Base-by-base conservation (phyloP, 2,329 filamentous ascomycete species). In the Fusarium tupiense region DNA sequence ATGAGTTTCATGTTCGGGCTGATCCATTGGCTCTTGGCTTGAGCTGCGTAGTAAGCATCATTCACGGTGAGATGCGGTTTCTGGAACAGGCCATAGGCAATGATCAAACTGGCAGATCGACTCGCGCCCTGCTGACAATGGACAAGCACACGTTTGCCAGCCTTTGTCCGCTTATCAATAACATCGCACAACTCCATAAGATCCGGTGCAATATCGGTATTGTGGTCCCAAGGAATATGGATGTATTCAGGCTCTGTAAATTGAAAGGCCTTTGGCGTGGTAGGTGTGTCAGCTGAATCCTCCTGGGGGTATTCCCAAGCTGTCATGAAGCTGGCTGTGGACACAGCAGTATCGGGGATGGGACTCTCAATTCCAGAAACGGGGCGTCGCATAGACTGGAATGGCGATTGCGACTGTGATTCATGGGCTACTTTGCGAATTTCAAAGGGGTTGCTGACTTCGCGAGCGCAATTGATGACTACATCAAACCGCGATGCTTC, bases 1-100 rank as follows among this genome's bases (percentile, higher is more conserved):
- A 97, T 95, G 75, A 97, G 86, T 75, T 94, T 94, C 94, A 97
- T 97, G 82, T 97, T 97, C 1, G 94, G 94, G 67, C 94, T 95
- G 76, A 97, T 96, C 94, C 94, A 97, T 79, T 88, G 91, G 82
- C 94, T 96, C 83, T 93, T 93, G 61, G 90, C 88, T 83, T 97
- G 94, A 6, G 94, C 93, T 6, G 91, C 89, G 80, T 94, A 91
- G 80, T 96, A 96, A 6, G 94, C 93, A 80, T 96, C 93, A 78
- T 96, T 95, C 61, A 96, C 93, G 75, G 88, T 94, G 77, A 94
- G 84, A 11, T 91, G 88, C 4, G 93, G 93, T 69, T 94, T 93
- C 79, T 92, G 92, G 82, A 93, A 96, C 66, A 97, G 84, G 49
- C 93, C 94, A 73, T 96, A 97, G 26, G 94, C 94, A 58, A 97